Conservation (phyloP, 768 basidiomycete genomes). For the Mycena epipterygia region DNA sequence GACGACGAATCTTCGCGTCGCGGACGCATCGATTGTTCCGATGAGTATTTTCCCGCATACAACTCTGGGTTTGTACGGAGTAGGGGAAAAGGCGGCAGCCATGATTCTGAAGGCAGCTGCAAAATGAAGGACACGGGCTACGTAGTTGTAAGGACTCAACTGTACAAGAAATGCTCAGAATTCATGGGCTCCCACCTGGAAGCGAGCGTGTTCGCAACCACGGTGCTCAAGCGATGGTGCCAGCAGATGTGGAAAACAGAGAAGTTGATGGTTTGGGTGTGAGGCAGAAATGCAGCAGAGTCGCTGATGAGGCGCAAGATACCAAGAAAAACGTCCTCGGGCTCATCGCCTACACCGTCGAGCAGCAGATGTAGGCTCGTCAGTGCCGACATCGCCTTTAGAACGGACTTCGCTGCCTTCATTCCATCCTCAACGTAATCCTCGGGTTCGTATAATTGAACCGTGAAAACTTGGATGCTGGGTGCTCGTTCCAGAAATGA, state of each 20-base stretch:
- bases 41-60: slow-evolving; percentile 42
- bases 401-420: neutral
- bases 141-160: too few species aligned
- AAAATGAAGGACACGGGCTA: neutral
- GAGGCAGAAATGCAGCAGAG: neutral
- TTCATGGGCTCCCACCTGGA: slow-evolving; percentile 1
- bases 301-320: neutral
- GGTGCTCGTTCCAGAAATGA: neutral
- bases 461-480: neutral
- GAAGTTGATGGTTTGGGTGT: neutral
- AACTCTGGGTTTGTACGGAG: slow-evolving; percentile 44
- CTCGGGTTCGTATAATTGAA: neutral
- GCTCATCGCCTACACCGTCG: too few species aligned
- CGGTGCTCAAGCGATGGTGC: neutral
- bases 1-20: slow-evolving; percentile 42
- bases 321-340: neutral
- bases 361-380: neutral
- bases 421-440: neutral
- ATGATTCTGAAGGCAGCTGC: slow-evolving; percentile 36
- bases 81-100: slow-evolving; percentile 45
- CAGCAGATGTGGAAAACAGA: neutral
- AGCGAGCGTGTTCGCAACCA: neutral
- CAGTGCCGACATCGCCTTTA: neutral
- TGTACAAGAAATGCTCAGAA: too few species aligned
- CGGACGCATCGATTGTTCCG: slow-evolving; percentile 46